A percentile compares a stretch with the other conserved stretches of the same genome.
phyloP scores from a whole-genome alignment of 805 yeast species.

The Wickerhamiella musiphila region DNA sequence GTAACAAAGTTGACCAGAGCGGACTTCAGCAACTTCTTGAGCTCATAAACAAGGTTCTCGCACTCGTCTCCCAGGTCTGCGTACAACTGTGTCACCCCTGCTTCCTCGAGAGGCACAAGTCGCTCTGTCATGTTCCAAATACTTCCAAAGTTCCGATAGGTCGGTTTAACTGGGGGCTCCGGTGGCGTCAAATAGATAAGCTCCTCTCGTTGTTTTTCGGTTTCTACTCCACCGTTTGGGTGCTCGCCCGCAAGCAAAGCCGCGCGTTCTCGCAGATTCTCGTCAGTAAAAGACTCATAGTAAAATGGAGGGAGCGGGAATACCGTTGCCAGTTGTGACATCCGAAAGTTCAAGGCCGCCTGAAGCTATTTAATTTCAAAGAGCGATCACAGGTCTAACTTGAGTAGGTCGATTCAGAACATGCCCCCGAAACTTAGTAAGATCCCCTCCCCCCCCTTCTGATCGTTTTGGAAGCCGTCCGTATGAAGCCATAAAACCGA shows the following conservation, averaged over 20 bases:
- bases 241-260: slow-evolving; percentile 7
- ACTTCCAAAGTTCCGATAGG: slow-evolving; percentile 77
- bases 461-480: no score
- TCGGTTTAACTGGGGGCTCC: slow-evolving; percentile 24
- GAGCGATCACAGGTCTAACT: no score
- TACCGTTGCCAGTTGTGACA: slow-evolving; percentile 38
- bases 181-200: slow-evolving; percentile 19
- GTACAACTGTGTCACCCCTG: slow-evolving; percentile 67
- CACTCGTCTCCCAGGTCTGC: slow-evolving; percentile 16
- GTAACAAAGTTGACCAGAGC: slow-evolving; percentile 66
- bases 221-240: slow-evolving; percentile 8
- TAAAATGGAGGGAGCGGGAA: slow-evolving; percentile 94
- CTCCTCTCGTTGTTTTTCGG: no score
- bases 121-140: slow-evolving; percentile 67
- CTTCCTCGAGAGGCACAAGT: slow-evolving; percentile 54
- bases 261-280: slow-evolving; percentile 24
- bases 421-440: no score
- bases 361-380: no score
- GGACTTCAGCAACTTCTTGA: slow-evolving; percentile 66
- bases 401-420: no score
- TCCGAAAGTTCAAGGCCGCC: no score
- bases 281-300: slow-evolving; percentile 52
- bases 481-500: no score
- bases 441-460: no score
- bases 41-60: slow-evolving; percentile 27